Evolutionary conservation across 2,329 filamentous ascomycete genomes (phyloP).

Genomic region (Fusarium sp.): DNA sequence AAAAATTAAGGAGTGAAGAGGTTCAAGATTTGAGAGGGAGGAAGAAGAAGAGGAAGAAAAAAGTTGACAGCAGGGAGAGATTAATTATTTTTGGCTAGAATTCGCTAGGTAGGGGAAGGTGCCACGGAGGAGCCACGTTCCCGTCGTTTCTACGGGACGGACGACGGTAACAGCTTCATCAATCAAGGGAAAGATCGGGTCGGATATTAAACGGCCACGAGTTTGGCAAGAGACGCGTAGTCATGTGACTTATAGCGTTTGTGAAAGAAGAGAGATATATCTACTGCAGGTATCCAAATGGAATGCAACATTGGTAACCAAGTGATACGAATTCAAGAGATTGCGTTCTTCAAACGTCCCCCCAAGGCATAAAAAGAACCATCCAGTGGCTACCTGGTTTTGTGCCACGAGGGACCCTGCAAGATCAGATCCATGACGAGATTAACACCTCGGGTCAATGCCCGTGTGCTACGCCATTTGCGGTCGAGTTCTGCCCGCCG

Average conservation of each 20-base stretch:
- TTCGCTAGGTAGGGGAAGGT: constrained; percentile 3
- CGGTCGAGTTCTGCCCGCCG: not conserved
- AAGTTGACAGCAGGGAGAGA: constrained; percentile 8
- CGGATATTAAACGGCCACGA: not conserved
- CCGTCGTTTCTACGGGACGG: not conserved
- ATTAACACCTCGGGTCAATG: not conserved
- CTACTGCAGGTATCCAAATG: not conserved
- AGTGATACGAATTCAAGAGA: not conserved
- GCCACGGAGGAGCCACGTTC: not conserved
- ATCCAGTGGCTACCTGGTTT: not conserved
- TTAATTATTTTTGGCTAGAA: constrained; percentile 7
- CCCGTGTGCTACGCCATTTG: not conserved
- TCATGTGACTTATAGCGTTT: constrained; percentile 21
- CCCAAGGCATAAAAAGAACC: not conserved
- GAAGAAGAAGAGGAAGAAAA: not conserved
- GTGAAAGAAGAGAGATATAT: not conserved
- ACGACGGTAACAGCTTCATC: constrained; percentile 18
- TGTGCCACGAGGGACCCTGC: not conserved
- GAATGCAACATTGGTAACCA: not conserved
- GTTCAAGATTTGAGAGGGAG: not conserved
- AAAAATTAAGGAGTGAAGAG: not conserved
- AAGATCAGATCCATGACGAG: not conserved
- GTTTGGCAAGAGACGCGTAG: not conserved
- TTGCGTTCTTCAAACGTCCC: not conserved
- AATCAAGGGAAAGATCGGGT: constrained; percentile 12